Percentiles rank a stretch among this genome's conserved stretches.
Conservation (phyloP, 371 early-diverging fungal genomes). For the Apophysomyces ossiformis region DNA sequence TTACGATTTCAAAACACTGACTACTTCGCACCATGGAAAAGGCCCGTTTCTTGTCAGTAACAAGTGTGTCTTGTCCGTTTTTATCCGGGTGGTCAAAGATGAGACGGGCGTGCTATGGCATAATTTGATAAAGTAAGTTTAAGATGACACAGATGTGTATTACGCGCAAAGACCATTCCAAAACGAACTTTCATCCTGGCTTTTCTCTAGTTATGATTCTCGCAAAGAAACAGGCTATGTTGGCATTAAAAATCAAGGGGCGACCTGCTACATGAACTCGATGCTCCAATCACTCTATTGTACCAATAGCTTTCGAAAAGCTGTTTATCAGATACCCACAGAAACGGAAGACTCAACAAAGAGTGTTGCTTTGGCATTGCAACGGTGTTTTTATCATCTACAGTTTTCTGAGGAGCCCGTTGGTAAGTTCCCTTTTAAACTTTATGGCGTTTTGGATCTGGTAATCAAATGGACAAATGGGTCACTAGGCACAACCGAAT, state of each 20-base stretch:
- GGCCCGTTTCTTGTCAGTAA: slow-evolving; percentile 69
- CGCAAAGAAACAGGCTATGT: slow-evolving; percentile 87
- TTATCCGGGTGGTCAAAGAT: slow-evolving; percentile 80
- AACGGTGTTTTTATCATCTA: slow-evolving; percentile 90
- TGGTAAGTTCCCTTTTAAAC: slow-evolving; percentile 29
- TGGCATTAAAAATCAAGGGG: slow-evolving; percentile 96
- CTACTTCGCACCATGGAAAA: slow-evolving; percentile 35
- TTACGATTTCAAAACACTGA: slow-evolving; percentile 34
- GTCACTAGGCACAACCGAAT: slow-evolving; percentile 95
- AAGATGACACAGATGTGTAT: not conserved
- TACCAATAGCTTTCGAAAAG: slow-evolving; percentile 89
- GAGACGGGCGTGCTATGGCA: slow-evolving; percentile 92
- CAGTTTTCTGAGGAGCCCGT: slow-evolving; percentile 72
- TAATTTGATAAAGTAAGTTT: slow-evolving; percentile 78
- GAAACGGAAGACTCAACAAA: slow-evolving; percentile 78
- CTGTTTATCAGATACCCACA: slow-evolving; percentile 87
- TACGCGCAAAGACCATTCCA: not conserved
- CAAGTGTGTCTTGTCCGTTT: slow-evolving; percentile 65
- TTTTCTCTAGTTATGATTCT: slow-evolving; percentile 70
- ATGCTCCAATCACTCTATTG: slow-evolving; percentile 95
- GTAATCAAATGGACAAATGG: slow-evolving; percentile 75
- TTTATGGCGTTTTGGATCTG: no score
- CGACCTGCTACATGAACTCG: slow-evolving; percentile 99
- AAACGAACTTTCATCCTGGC: not conserved
- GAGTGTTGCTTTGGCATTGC: slow-evolving; percentile 85